Evolutionary conservation across 1,284 basidiomycete species (phyloP), one percentile per base, ranked within the genome.

Genomic region (Apiotrichum domesticum): DNA sequence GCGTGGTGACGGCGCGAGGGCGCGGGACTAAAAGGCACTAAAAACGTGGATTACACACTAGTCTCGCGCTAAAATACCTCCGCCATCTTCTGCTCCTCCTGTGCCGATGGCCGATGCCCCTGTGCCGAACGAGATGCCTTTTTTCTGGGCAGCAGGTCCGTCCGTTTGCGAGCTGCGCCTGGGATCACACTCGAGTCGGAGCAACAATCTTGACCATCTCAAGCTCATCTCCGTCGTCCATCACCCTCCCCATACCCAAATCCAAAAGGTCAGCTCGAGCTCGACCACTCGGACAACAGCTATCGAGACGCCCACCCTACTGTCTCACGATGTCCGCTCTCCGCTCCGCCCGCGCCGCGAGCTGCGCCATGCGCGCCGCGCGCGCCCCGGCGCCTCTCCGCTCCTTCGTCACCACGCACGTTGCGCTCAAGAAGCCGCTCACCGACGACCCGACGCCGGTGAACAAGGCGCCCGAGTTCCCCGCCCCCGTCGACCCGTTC

Each of bases 401-500:
- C 37, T 39, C 7, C 37, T 41, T 66, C 9, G 59, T 61, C 8
- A 55, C 59, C n/a, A 55, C 59, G 1, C 58, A 59, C 11, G 52
- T 54, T 3, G 13, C 44, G 35, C 21, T 48, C 41, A 56, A 58
- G 46, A 54, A 56, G 57, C 39, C 49, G 7, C 35, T 44, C 45
- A 39, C 52, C 15, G 50, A 51, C 11, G 51, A 52, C 35, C 44
- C 48, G 3, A 50, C 55, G 6, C 50, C 55, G 8, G 21, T 45
- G 4, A 39, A 33, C 13, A 15, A n/a, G 21, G 7, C 63, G 9
- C 69, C 73, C 3, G 62, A 66, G 42, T 75, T 72, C 62, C 74
- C 74, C 0, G 63, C 70, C 0, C 71, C 69, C 1, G 56, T 54
- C 29, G 66, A 75, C 61, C 74, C 74, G 0, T 75, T 72, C 62